These are phyloP conservation scores for Phylloporus sp. DNA, from an alignment of 768 basidiomycete genomes.

Conservation along the genomic window DNA sequence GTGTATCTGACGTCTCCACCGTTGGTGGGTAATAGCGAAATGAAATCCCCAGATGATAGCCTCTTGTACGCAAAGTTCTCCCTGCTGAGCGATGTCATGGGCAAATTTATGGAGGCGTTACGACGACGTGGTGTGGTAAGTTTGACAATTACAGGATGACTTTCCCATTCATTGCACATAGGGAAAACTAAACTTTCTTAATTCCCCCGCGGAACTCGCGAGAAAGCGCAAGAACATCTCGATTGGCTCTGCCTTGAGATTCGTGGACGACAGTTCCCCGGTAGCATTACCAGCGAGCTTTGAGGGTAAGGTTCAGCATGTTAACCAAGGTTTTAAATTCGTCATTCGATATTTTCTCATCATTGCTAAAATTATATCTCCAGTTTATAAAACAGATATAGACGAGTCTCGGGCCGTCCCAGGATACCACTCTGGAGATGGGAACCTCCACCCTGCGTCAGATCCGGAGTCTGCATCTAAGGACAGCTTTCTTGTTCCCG, in stretches of 20 bases:
- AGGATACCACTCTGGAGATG: not conserved
- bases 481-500: not conserved
- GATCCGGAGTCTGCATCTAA: not conserved
- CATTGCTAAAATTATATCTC: not conserved
- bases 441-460: not conserved
- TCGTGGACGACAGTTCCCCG: slow-evolving; percentile 20
- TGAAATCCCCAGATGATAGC: slow-evolving; percentile 18
- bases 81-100: slow-evolving; percentile 31
- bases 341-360: not conserved
- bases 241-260: slow-evolving; percentile 25
- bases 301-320: slow-evolving; percentile 32
- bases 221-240: slow-evolving; percentile 22
- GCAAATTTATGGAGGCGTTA: slow-evolving; percentile 40
- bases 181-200: slow-evolving; percentile 31
- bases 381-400: slow-evolving; percentile 29
- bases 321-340: slow-evolving; percentile 23
- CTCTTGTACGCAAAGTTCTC: slow-evolving; percentile 36
- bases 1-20: slow-evolving; percentile 37
- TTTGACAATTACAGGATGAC: not conserved
- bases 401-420: slow-evolving; percentile 13
- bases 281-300: slow-evolving; percentile 24
- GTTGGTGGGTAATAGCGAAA: slow-evolving; percentile 31
- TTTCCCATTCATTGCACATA: slow-evolving; percentile 8
- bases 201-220: slow-evolving; percentile 8
- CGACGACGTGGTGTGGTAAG: slow-evolving; percentile 47